Evolutionary conservation across 176 grass and related monocot genomes (phyloP).

Genomic region (Phragmites australis): DNA sequence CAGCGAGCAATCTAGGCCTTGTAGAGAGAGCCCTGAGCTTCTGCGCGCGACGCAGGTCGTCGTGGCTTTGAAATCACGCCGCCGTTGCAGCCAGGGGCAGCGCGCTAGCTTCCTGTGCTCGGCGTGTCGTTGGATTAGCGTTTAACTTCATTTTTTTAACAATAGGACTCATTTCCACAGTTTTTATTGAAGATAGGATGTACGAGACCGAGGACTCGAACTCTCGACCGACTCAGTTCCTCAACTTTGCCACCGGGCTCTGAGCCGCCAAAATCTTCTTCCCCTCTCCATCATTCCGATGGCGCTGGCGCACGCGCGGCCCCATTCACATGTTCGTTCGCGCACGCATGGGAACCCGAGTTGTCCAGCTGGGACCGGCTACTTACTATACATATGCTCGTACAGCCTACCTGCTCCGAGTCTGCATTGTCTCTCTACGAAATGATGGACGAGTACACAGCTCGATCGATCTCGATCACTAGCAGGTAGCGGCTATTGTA

Average conservation of each 20-base stretch:
- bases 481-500: too few species aligned
- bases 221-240: too few species aligned
- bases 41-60: background rate
- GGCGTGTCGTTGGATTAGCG: slow-evolving; percentile 5
- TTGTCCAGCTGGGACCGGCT: slow-evolving; percentile 1
- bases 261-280: slow-evolving; percentile 8
- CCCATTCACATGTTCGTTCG: slow-evolving; percentile 62
- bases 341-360: slow-evolving; percentile 24
- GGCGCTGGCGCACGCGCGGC: slow-evolving; percentile 37
- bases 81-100: background rate
- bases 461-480: background rate
- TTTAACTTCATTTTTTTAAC: too few species aligned
- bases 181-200: too few species aligned
- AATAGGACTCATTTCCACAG: too few species aligned
- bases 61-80: slow-evolving; percentile 33
- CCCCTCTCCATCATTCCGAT: slow-evolving; percentile 57
- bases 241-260: too few species aligned
- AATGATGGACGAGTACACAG: background rate
- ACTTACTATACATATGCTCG: background rate
- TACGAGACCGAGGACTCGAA: too few species aligned
- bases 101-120: background rate
- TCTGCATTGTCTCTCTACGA: slow-evolving; percentile 14
- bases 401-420: background rate
- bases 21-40: too few species aligned
- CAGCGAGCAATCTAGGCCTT: background rate